Evolutionary conservation across 2,329 filamentous ascomycete species (phyloP), one percentile per base, ranked within the genome.

Genomic region (Pseudogymnoascus sp.): DNA sequence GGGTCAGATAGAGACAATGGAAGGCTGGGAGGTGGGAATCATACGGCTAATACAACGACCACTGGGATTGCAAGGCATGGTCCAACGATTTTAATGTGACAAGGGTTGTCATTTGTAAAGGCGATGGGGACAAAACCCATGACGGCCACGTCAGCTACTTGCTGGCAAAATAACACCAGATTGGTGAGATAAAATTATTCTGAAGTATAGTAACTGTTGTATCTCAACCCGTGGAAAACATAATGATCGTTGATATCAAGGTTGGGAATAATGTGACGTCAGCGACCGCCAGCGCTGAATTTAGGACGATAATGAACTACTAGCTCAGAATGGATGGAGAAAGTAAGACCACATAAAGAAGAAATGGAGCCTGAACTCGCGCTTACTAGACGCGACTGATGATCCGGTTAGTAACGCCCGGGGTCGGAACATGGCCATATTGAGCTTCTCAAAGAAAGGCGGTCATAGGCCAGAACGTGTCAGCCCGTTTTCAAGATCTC

Each of bases 11-110:
- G n/a, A 33, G 16, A 61, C 35, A 24, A 63, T 29, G 31, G 63
- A 59, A 31, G 60, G 37, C 60, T 61, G 38, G 29, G 16, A 61
- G 19, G 40, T n/a, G 29, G 24, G n/a, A 53, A 63, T 75, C 78
- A 64, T 75, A 83, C 80, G 59, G 80, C 81, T 65, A 80, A 75
- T 61, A 78, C 72, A 42, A 84, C 73, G 1, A 79, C 79, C 60
- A 78, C 72, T n/a, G 31, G 33, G 21, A 53, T 61, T 16, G 19
- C 59, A 38, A 16, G 31, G 53, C 47, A 42, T 14, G 64, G 26
- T n/a, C n/a, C 71, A 68, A 62, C 38, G 11, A 44, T 33, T 33
- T 53, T 62, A 21, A 62, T 29, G 67, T 76, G 69, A 80, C 81
- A 47, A 84, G 69, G 1, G 81, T 84, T 38, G 81, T 42, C 59